A percentile compares a stretch with the other conserved stretches of the same genome.
Conservation (phyloP, 1,284 basidiomycete species). For the Tylopilus sp. region DNA sequence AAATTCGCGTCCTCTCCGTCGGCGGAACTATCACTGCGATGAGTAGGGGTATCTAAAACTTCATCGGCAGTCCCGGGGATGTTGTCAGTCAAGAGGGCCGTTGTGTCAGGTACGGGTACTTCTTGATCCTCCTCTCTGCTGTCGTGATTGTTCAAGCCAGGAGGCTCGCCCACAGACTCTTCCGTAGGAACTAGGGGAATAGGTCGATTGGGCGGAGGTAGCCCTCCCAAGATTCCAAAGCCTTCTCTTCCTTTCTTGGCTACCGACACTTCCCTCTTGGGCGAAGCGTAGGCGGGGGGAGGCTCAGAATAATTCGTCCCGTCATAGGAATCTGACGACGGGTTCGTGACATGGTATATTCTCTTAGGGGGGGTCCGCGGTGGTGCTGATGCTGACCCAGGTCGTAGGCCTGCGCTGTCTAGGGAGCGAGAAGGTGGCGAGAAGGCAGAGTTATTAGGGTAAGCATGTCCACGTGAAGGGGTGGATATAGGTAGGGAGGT, state of each 20-base stretch:
- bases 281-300: slow-evolving; percentile 43
- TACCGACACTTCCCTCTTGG: slow-evolving; percentile 8
- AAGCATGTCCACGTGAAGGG: slow-evolving; percentile 18
- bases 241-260: slow-evolving; percentile 24
- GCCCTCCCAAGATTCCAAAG: neutral
- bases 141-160: slow-evolving; percentile 3
- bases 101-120: neutral
- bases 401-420: slow-evolving; percentile 1
- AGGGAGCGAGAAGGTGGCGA: slow-evolving; percentile 9
- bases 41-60: slow-evolving; percentile 29
- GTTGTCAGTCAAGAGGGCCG: neutral
- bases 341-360: slow-evolving; percentile 40
- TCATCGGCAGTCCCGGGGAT: slow-evolving; percentile 27
- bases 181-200: slow-evolving; percentile 19
- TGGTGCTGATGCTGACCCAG: slow-evolving; percentile 14
- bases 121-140: slow-evolving; percentile 5
- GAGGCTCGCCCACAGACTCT: slow-evolving; percentile 5
- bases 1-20: slow-evolving; percentile 6
- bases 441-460: slow-evolving; percentile 15
- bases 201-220: slow-evolving; percentile 16
- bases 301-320: slow-evolving; percentile 29
- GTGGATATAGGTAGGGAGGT: slow-evolving; percentile 21
- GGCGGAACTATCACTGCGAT: slow-evolving; percentile 10
- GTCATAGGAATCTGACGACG: slow-evolving; percentile 29
- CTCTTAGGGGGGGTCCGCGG: slow-evolving; percentile 36